Conservation (phyloP, 2,329 filamentous ascomycete species). For the Botryotinia narcissicola region DNA sequence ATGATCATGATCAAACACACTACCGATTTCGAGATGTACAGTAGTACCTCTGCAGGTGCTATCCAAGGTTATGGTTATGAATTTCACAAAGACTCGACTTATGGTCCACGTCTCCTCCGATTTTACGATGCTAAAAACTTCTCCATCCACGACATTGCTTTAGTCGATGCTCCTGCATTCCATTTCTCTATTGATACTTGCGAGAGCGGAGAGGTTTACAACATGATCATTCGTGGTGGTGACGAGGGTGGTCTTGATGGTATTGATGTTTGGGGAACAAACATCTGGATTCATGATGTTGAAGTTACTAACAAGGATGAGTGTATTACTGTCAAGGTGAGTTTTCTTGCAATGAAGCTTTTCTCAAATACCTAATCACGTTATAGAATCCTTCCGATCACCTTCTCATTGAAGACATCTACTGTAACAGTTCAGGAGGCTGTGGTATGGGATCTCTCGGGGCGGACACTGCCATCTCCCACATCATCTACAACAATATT, state of each 20-base stretch:
- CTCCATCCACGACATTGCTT: constrained; percentile 32
- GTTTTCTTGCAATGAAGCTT: not conserved
- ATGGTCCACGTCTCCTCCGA: constrained; percentile 29
- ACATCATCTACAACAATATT: constrained; percentile 55
- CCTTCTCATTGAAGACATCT: constrained; percentile 58
- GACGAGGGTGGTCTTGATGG: constrained; percentile 54
- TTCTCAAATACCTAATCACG: constrained; percentile 36
- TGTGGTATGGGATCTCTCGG: constrained; percentile 57
- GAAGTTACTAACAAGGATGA: constrained; percentile 63
- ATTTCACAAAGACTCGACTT: constrained; percentile 44
- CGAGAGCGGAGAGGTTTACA: constrained; percentile 53
- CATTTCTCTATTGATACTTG: constrained; percentile 52
- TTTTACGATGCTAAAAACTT: constrained; percentile 27
- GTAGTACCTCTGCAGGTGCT: constrained; percentile 50
- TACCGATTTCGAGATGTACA: constrained; percentile 54
- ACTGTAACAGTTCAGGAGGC: constrained; percentile 60
- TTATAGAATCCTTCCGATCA: constrained; percentile 51
- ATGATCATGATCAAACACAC: constrained; percentile 53
- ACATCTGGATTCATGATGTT: constrained; percentile 58
- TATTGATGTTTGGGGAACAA: constrained; percentile 53
- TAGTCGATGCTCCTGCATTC: constrained; percentile 32
- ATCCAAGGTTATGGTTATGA: constrained; percentile 53
- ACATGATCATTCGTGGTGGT: constrained; percentile 53
- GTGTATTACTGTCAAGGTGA: constrained; percentile 55
- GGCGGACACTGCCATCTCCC: constrained; percentile 48